A percentile compares a stretch with the other conserved stretches of the same genome.
phyloP scores from a whole-genome alignment of 2,329 filamentous ascomycete genomes.

The Fusarium torulosum region DNA sequence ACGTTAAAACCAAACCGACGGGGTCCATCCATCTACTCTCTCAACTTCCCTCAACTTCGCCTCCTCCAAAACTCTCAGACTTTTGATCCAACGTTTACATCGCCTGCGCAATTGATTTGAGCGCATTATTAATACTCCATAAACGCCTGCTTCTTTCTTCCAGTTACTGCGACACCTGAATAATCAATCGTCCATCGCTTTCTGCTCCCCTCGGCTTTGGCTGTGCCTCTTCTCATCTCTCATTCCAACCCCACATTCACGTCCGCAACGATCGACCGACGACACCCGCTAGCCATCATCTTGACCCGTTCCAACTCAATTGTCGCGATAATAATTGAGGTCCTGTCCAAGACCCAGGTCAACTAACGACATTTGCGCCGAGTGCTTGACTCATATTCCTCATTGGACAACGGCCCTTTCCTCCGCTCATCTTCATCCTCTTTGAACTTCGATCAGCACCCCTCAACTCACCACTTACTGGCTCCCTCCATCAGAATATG shows the following conservation, averaged over 20 bases:
- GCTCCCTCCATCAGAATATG: slow-evolving; percentile 28
- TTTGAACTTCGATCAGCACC: not conserved
- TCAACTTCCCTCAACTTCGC: slow-evolving; percentile 19
- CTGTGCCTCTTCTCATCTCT: slow-evolving; percentile 28
- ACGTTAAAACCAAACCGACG: slow-evolving; percentile 4
- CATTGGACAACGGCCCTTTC: slow-evolving; percentile 17
- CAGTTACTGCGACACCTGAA: not conserved
- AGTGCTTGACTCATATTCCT: not conserved
- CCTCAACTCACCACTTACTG: slow-evolving; percentile 7
- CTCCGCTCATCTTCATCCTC: slow-evolving; percentile 7
- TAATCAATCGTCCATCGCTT: not conserved
- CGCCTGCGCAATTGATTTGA: not conserved
- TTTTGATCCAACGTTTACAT: slow-evolving; percentile 1
- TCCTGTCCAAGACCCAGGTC: not conserved
- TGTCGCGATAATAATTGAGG: slow-evolving; percentile 11
- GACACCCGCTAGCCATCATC: slow-evolving; percentile 26
- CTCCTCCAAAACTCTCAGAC: slow-evolving; percentile 25
- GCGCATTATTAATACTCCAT: not conserved
- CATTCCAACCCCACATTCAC: slow-evolving; percentile 37
- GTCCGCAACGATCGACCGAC: slow-evolving; percentile 33
- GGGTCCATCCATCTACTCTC: too few relatives aligned
- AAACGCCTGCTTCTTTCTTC: not conserved
- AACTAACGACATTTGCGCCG: not conserved
- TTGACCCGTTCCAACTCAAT: slow-evolving; percentile 15
- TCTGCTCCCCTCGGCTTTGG: slow-evolving; percentile 12